These are phyloP conservation scores for Lolium rigidum DNA, from an alignment of 176 grass and related monocot genomes.

Conservation along the genomic window DNA sequence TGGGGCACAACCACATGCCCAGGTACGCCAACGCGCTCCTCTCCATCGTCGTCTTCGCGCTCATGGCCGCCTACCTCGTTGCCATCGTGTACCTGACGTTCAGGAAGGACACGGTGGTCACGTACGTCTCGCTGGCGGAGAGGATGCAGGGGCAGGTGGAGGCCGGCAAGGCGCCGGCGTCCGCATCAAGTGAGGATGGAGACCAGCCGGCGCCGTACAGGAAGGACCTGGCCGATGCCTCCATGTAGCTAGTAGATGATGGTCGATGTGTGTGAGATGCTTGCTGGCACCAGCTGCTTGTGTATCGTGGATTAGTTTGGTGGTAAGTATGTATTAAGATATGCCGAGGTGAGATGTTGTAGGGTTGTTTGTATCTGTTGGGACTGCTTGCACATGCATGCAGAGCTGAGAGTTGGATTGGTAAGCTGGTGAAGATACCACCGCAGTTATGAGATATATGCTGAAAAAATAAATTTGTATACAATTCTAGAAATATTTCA, in stretches of 20 bases:
- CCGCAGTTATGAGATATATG: background rate
- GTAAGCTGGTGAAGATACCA: background rate
- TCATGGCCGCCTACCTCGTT: slow-evolving; percentile 52
- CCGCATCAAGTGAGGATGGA: background rate
- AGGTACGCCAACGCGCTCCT: slow-evolving; percentile 44
- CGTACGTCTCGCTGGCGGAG: slow-evolving; percentile 43
- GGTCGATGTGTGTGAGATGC: background rate
- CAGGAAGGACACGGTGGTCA: slow-evolving; percentile 54
- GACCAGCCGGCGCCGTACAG: slow-evolving; percentile 49
- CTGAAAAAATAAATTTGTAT: background rate
- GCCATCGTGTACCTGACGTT: slow-evolving; percentile 63
- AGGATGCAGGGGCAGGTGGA: slow-evolving; percentile 42
- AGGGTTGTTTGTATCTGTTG: background rate
- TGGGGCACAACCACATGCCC: slow-evolving; percentile 52
- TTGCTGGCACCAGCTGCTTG: background rate
- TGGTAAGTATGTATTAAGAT: background rate
- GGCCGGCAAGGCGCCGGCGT: background rate
- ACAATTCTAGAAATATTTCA: too few relatives aligned
- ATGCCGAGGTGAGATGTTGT: background rate
- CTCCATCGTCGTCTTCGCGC: slow-evolving; percentile 41
- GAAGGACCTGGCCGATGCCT: slow-evolving; percentile 49
- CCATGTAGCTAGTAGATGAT: slow-evolving; percentile 20
- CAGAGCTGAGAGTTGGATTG: background rate
- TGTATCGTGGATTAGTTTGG: background rate
- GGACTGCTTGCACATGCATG: background rate